phyloP scores from a whole-genome alignment of 108 stramenopile species.

The Cyclotella choctawhatcheeana region DNA sequence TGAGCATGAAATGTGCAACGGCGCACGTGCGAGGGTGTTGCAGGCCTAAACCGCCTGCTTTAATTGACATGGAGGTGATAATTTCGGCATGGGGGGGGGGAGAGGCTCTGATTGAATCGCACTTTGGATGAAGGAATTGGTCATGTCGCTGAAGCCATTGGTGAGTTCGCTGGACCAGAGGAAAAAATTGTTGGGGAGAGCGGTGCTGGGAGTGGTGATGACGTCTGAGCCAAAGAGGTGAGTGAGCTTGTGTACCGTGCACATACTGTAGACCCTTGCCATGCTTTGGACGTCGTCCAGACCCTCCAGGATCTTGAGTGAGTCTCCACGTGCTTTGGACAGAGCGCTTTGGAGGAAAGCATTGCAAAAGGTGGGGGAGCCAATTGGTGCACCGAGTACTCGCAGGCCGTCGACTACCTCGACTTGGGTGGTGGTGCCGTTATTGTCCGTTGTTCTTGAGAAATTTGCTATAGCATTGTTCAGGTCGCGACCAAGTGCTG shows the following conservation, averaged over 20 bases:
- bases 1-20: background rate
- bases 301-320: background rate
- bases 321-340: background rate
- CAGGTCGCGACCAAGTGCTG: background rate
- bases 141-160: background rate
- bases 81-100: background rate
- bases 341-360: background rate
- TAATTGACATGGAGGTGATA: background rate
- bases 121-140: background rate
- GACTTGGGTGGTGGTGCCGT: background rate
- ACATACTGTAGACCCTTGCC: background rate
- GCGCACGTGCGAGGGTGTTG: background rate
- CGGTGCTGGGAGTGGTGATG: background rate
- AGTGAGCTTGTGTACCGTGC: background rate
- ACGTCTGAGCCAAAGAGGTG: background rate
- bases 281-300: background rate
- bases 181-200: background rate
- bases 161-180: background rate
- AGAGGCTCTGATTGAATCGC: background rate
- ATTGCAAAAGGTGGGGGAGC: background rate
- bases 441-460: background rate
- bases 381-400: background rate
- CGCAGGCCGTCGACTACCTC: background rate
- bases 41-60: background rate
- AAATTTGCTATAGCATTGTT: background rate